These are phyloP conservation scores for Tolypocladium cylindrosporum DNA, from an alignment of 2,329 filamentous ascomycete species.

Conservation along the genomic window DNA sequence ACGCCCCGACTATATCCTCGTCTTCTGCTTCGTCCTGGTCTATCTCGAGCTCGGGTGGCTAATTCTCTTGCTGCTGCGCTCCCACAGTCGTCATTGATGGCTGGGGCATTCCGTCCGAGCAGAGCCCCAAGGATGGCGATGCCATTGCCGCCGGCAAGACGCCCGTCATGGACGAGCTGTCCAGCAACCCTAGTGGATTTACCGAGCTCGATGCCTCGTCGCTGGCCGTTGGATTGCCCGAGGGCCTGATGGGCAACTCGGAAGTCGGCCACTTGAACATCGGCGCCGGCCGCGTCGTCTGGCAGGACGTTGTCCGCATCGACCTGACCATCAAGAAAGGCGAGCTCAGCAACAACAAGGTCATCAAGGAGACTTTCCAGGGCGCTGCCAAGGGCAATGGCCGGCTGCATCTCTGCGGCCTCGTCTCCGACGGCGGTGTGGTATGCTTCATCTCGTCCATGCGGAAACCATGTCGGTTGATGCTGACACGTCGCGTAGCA, in stretches of 20 bases:
- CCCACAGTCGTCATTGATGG: slow-evolving; percentile 91
- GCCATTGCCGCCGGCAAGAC: slow-evolving; percentile 91
- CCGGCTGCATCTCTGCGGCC: slow-evolving; percentile 80
- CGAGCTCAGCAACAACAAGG: slow-evolving; percentile 65
- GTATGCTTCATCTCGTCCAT: slow-evolving; percentile 32
- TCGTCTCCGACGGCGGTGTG: slow-evolving; percentile 92
- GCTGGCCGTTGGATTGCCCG: slow-evolving; percentile 86
- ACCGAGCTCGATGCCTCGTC: slow-evolving; percentile 93
- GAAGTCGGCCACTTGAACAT: slow-evolving; percentile 99
- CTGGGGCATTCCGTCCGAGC: slow-evolving; percentile 79
- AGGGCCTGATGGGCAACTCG: slow-evolving; percentile 97
- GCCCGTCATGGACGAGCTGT: slow-evolving; percentile 89
- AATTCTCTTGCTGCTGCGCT: slow-evolving; percentile 43
- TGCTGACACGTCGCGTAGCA: slow-evolving; percentile 40
- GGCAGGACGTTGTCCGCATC: slow-evolving; percentile 97
- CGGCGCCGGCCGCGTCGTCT: slow-evolving; percentile 91
- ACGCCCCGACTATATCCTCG: slow-evolving; percentile 29
- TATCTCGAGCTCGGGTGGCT: slow-evolving; percentile 50
- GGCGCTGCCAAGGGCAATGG: slow-evolving; percentile 81
- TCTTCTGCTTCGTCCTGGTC: slow-evolving; percentile 40
- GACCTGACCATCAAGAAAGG: slow-evolving; percentile 84
- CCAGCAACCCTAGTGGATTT: slow-evolving; percentile 72
- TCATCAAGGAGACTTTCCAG: slow-evolving; percentile 68
- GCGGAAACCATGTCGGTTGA: background rate
- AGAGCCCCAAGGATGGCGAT: slow-evolving; percentile 81